Evolutionary conservation across 1,284 basidiomycete genomes (phyloP).

Genomic region (Microbotryum saponariae): DNA sequence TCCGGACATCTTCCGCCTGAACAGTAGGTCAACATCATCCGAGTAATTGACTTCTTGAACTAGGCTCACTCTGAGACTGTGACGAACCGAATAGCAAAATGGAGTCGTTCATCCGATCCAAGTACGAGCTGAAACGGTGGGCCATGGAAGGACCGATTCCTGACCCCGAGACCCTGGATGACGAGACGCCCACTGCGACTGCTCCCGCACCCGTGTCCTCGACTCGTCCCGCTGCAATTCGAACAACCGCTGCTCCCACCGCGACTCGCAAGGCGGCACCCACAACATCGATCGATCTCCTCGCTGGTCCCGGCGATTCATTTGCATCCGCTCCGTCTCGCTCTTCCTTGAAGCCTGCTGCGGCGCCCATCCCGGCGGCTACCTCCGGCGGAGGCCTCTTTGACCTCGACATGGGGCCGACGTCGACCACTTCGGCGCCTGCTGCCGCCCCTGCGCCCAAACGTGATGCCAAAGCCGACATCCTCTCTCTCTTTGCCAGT

Average conservation of each 20-base stretch:
- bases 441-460: conserved; percentile 43
- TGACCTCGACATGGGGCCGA: conserved; percentile 63
- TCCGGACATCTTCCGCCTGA: conserved; percentile 87
- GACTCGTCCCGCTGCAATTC: neutral
- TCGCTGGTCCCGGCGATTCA: conserved; percentile 21
- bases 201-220: conserved; percentile 3
- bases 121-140: conserved; percentile 91
- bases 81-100: conserved; percentile 65
- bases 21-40: conserved; percentile 57
- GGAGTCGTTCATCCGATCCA: conserved; percentile 94
- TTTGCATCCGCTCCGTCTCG: conserved; percentile 29
- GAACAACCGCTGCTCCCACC: conserved; percentile 6
- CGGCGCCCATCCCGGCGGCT: conserved; percentile 11
- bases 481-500: conserved; percentile 72
- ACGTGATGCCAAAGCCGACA: conserved; percentile 75
- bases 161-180: conserved; percentile 74
- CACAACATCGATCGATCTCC: conserved; percentile 23
- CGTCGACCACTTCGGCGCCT: conserved; percentile 49
- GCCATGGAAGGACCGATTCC: conserved; percentile 81
- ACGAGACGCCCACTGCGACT: conserved; percentile 33
- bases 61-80: neutral
- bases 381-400: conserved; percentile 59
- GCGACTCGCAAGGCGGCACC: conserved; percentile 12
- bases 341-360: conserved; percentile 16
- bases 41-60: neutral